Evolutionary conservation across 2,329 filamentous ascomycete genomes (phyloP).

Genomic region (Westerdykella aurantiaca): DNA sequence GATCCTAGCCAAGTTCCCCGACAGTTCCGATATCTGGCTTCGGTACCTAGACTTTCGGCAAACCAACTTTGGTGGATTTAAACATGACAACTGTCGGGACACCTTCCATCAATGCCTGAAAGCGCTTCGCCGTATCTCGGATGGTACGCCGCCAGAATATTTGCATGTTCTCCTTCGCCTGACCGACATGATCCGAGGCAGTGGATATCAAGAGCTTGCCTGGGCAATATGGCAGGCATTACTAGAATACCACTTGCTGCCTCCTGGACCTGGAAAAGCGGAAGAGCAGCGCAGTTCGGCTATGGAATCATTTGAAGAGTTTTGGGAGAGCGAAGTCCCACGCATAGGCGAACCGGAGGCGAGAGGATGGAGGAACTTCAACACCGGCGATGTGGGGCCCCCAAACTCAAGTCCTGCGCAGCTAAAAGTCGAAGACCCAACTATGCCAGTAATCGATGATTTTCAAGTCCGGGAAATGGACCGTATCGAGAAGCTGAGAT

Average conservation of each 20-base stretch:
- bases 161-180: constrained; percentile 69
- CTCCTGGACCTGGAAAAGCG: constrained; percentile 1
- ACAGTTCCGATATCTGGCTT: constrained; percentile 64
- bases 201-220: constrained; percentile 72
- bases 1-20: constrained; percentile 51
- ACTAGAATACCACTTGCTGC: constrained; percentile 65
- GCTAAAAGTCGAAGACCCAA: constrained; percentile 4
- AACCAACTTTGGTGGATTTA: constrained; percentile 60
- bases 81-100: constrained; percentile 59
- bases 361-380: constrained; percentile 62
- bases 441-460: constrained; percentile 12
- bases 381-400: constrained; percentile 11
- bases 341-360: constrained; percentile 70
- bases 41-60: constrained; percentile 67
- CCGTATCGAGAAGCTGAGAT: constrained; percentile 44
- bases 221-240: constrained; percentile 77
- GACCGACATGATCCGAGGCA: constrained; percentile 68
- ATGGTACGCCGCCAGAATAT: constrained; percentile 14
- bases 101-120: constrained; percentile 56
- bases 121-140: constrained; percentile 19
- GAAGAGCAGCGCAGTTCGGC: neutral
- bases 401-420: neutral
- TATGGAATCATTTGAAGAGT: constrained; percentile 53
- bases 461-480: constrained; percentile 49
- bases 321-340: constrained; percentile 81